These are phyloP conservation scores for Globisporangium viniferum DNA, from an alignment of 352 stramenopile species.

Conservation along the genomic window DNA sequence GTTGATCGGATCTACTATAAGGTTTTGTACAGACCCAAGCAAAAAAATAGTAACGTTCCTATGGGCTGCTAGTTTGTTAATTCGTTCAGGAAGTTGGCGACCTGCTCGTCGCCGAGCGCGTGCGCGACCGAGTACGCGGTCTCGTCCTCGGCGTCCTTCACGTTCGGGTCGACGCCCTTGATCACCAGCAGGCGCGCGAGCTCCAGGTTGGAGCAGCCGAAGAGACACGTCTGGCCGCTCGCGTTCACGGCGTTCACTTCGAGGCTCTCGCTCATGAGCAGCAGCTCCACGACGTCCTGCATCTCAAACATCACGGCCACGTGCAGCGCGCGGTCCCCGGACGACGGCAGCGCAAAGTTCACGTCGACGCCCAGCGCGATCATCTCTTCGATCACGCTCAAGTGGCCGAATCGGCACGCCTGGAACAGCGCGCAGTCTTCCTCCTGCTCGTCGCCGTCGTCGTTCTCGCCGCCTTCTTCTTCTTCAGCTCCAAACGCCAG, in stretches of 20 bases:
- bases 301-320: slow-evolving; percentile 85
- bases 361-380: slow-evolving; percentile 61
- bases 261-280: slow-evolving; percentile 46
- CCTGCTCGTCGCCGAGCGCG: slow-evolving; percentile 74
- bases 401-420: slow-evolving; percentile 64
- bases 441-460: slow-evolving; percentile 38
- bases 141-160: slow-evolving; percentile 66
- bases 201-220: slow-evolving; percentile 75
- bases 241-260: slow-evolving; percentile 70
- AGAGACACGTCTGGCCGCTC: slow-evolving; percentile 74
- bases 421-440: slow-evolving; percentile 78
- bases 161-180: slow-evolving; percentile 59
- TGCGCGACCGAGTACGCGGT: slow-evolving; percentile 67
- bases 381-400: slow-evolving; percentile 77
- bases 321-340: slow-evolving; percentile 70
- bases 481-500: slow-evolving; percentile 25
- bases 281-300: slow-evolving; percentile 71
- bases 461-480: slow-evolving; percentile 10
- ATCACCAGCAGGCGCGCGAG: slow-evolving; percentile 58
- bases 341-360: slow-evolving; percentile 62
- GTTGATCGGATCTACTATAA: neutral
- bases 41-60: neutral
- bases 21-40: neutral
- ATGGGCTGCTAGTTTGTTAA: slow-evolving; percentile 15
- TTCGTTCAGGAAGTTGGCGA: slow-evolving; percentile 59